Evolutionary conservation across 2,329 filamentous ascomycete genomes (phyloP), one percentile per base, ranked within the genome.

Genomic region (Dothistroma septosporum): DNA sequence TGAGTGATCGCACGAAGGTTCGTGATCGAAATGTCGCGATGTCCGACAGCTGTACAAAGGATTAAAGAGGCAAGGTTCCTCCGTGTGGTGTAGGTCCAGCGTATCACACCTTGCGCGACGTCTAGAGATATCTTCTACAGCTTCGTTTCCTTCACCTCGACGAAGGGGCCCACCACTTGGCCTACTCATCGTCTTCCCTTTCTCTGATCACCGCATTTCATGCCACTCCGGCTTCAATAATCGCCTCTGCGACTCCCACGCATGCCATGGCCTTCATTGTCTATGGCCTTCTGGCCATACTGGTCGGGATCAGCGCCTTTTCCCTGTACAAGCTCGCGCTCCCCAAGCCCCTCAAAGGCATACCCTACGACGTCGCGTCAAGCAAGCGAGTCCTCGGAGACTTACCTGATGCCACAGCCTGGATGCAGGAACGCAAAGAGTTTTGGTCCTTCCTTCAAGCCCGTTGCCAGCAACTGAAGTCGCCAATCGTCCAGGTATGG

Each of bases 401-500:
- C 61, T 62, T 78, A 1, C 76, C 77, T 1, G 76, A 76, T 50
- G 73, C 78, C 64, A 66, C 78, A 55, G 65, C 66, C 11, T 74
- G 75, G 61, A 69, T 76, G 11, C 70, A 68, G 35, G 67, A 71
- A 21, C 76, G 70, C 8, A 72, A 58, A 12, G 63, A 67, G 24
- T 58, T 69, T 0, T 60, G 61, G 21, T 33, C 50, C 0, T 69
- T 60, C 49, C 50, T 70, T 32, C 55, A 61, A 10, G 48, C 53
- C n/a, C 59, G 64, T 9, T 37, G 54, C 41, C 55, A 53, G 31
- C 56, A 61, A 28, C 57, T 61, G 12, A 64, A 76, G 4, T 75
- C 74, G 12, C 78, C 79, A 0, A 73, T 83, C 59, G 68, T 77
- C 7, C 82, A 84, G 64, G 69, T 79, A 7, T 83, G 83, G 66